These are phyloP conservation scores for Musa beccarii DNA, from an alignment of 176 grass and related monocot species.

Conservation along the genomic window DNA sequence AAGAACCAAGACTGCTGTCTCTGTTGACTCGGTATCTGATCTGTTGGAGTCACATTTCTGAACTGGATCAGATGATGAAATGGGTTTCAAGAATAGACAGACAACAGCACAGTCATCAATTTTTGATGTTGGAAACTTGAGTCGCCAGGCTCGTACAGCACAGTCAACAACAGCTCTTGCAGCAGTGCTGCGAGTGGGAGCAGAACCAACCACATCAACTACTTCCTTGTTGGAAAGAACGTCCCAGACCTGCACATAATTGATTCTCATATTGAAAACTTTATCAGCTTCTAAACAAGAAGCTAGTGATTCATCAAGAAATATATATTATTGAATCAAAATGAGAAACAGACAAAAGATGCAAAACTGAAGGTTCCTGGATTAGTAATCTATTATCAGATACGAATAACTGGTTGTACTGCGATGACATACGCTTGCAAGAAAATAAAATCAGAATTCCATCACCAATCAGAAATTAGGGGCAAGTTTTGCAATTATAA, in stretches of 20 bases:
- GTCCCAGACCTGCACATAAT: constrained; percentile 67
- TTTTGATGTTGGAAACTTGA: constrained; percentile 96
- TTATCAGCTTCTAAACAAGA: too few species aligned
- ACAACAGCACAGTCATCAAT: constrained; percentile 84
- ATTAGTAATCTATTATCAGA: too few species aligned
- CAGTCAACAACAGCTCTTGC: constrained; percentile 82
- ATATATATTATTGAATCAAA: neutral
- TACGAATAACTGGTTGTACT: too few species aligned
- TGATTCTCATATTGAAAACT: neutral
- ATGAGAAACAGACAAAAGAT: neutral
- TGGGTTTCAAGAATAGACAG: constrained; percentile 69
- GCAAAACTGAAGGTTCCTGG: too few species aligned
- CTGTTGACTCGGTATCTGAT: constrained; percentile 19
- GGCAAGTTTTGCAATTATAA: too few species aligned
- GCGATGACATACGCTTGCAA: too few species aligned
- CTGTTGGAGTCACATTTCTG: constrained; percentile 21
- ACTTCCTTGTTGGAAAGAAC: constrained; percentile 97
- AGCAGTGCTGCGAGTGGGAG: constrained; percentile 57
- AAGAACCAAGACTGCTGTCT: constrained; percentile 19
- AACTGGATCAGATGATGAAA: constrained; percentile 28
- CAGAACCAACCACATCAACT: constrained; percentile 71
- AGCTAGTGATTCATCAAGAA: too few species aligned
- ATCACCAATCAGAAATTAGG: too few species aligned
- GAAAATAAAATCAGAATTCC: too few species aligned
- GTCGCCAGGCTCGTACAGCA: constrained; percentile 87